phyloP scores from a whole-genome alignment of 2,329 filamentous ascomycete species.

The Botrytis porri region DNA sequence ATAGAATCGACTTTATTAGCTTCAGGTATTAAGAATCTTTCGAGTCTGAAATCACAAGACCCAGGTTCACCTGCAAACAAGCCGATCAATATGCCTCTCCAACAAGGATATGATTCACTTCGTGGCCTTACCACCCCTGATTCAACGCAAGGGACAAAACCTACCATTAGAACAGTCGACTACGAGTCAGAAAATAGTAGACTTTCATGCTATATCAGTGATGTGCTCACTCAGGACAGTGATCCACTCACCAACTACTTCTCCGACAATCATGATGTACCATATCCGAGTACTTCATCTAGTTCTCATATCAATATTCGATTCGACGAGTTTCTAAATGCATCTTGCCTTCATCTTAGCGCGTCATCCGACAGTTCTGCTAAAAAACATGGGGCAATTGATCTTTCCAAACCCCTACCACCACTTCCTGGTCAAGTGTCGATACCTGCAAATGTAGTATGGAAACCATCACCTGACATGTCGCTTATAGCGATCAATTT shows the following conservation, averaged over 20 bases:
- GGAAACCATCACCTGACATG: slow-evolving; percentile 14
- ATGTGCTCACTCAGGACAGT: background rate
- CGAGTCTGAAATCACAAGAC: background rate
- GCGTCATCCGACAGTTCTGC: background rate
- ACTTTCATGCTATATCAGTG: slow-evolving; percentile 7
- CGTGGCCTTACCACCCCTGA: background rate
- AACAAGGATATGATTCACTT: background rate
- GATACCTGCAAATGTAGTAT: background rate
- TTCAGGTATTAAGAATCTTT: background rate
- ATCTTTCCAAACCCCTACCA: slow-evolving; percentile 13
- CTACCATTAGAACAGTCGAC: background rate
- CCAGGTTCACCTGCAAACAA: background rate
- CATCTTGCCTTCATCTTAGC: slow-evolving; percentile 2
- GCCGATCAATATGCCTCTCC: background rate
- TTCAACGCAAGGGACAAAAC: background rate
- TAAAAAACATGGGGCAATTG: background rate
- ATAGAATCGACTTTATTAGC: slow-evolving; percentile 23
- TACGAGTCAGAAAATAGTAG: slow-evolving; percentile 8
- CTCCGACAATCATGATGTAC: background rate
- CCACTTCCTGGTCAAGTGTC: background rate
- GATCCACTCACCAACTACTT: background rate
- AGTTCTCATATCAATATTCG: background rate
- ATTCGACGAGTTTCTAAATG: slow-evolving; percentile 6
- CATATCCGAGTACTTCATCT: background rate
- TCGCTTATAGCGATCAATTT: slow-evolving; percentile 34